phyloP scores from a whole-genome alignment of 2,329 filamentous ascomycete genomes.

The Xylariaceae sp. region DNA sequence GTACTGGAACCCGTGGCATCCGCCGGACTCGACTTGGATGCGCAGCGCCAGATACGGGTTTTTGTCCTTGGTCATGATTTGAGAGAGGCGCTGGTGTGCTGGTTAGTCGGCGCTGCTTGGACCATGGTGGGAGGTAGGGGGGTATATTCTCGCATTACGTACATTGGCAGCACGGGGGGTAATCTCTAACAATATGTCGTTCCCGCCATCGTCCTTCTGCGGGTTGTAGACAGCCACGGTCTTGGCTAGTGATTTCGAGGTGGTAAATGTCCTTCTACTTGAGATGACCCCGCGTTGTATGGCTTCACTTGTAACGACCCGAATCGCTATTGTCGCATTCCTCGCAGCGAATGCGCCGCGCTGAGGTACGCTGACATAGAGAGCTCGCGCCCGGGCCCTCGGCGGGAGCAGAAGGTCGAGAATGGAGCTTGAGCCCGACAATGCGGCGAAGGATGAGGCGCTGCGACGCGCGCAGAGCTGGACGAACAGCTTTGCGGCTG shows the following conservation, averaged over 20 bases:
- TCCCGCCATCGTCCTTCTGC: constrained; percentile 74
- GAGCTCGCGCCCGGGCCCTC: constrained; percentile 22
- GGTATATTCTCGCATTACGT: constrained; percentile 30
- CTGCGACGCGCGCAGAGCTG: constrained; percentile 29
- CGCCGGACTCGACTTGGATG: constrained; percentile 86
- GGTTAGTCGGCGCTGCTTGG: constrained; percentile 2
- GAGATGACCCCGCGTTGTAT: neutral
- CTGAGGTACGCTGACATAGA: constrained; percentile 31
- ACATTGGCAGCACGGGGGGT: constrained; percentile 78
- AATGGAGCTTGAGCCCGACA: constrained; percentile 26
- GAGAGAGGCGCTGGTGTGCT: constrained; percentile 58
- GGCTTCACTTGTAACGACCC: neutral
- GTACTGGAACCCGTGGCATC: constrained; percentile 98
- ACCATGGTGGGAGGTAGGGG: neutral
- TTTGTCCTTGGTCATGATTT: constrained; percentile 67
- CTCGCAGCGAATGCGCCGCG: neutral
- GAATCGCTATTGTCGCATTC: constrained; percentile 8
- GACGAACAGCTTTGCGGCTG: constrained; percentile 33
- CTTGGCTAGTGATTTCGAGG: constrained; percentile 23
- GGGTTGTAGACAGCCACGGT: constrained; percentile 64
- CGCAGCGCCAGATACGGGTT: constrained; percentile 85
- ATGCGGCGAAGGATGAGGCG: constrained; percentile 18
- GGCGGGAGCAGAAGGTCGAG: constrained; percentile 36
- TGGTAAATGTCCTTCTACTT: constrained; percentile 7
- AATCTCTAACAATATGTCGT: constrained; percentile 78